Percentiles rank a stretch among this genome's conserved stretches.
These are phyloP conservation scores for Magnolia changhungtana DNA, from an alignment of 164 flowering plant species.

Conservation along the genomic window DNA sequence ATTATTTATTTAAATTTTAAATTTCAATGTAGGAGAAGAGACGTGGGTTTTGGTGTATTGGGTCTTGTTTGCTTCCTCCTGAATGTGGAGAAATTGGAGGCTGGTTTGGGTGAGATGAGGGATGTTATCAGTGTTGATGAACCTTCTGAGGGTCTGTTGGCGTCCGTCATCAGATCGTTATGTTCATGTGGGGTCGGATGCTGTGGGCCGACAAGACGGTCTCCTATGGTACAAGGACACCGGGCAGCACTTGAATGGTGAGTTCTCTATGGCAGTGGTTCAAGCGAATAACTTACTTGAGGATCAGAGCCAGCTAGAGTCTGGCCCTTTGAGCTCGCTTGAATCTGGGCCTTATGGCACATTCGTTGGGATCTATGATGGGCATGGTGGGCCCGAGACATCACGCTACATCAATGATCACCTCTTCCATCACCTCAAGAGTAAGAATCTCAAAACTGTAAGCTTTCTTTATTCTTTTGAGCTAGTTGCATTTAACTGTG, in stretches of 20 bases:
- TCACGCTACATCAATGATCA: slow-evolving; percentile 64
- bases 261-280: slow-evolving; percentile 82
- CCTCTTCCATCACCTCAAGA: slow-evolving; percentile 71
- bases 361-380: slow-evolving; percentile 77
- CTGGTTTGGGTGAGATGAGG: slow-evolving; percentile 69
- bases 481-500: not conserved
- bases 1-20: too few relatives aligned
- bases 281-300: slow-evolving; percentile 79
- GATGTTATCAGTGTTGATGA: slow-evolving; percentile 70
- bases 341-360: slow-evolving; percentile 77
- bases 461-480: not conserved
- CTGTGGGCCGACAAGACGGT: slow-evolving; percentile 66
- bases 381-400: slow-evolving; percentile 91
- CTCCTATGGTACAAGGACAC: slow-evolving; percentile 78
- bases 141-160: slow-evolving; percentile 64
- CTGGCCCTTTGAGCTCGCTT: slow-evolving; percentile 53
- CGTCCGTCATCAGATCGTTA: slow-evolving; percentile 51
- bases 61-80: slow-evolving; percentile 17
- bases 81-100: slow-evolving; percentile 47
- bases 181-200: slow-evolving; percentile 43
- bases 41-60: slow-evolving; percentile 4
- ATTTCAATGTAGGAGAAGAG: slow-evolving; percentile 8
- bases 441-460: slow-evolving; percentile 33
- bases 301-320: slow-evolving; percentile 85
- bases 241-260: slow-evolving; percentile 73